Evolutionary conservation across 345 rosid species (phyloP).

Genomic region (Eucalyptus fibrosa): DNA sequence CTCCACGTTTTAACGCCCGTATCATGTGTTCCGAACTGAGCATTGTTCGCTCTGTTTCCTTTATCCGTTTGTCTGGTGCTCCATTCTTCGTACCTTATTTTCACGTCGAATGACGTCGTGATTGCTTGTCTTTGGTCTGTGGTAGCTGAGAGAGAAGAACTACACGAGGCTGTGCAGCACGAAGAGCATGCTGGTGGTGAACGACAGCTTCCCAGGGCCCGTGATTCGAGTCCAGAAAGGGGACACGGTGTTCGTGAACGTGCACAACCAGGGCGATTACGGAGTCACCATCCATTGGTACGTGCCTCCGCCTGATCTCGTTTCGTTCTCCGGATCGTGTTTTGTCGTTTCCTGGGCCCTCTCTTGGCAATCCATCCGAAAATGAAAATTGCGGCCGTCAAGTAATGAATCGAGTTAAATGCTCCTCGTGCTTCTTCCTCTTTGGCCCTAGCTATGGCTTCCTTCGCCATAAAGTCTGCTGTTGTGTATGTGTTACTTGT

Average conservation of each 20-base stretch:
- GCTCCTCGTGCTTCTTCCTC: background rate
- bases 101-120: background rate
- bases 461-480: background rate
- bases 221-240: background rate
- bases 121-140: background rate
- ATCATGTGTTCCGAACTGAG: background rate
- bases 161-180: background rate
- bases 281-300: conserved; percentile 2
- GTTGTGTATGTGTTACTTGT: background rate
- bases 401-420: background rate
- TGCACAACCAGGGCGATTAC: background rate
- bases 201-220: conserved; percentile 3
- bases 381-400: background rate
- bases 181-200: conserved; percentile 1
- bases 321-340: background rate
- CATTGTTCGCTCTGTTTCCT: background rate
- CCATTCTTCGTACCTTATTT: background rate
- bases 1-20: background rate
- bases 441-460: background rate
- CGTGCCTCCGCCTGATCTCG: background rate
- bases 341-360: background rate
- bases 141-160: background rate
- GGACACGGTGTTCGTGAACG: background rate
- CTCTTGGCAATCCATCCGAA: background rate
- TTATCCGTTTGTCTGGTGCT: background rate